phyloP scores from a whole-genome alignment of 1,139 yeast genomes.

The Hyphopichia buzzinii region DNA sequence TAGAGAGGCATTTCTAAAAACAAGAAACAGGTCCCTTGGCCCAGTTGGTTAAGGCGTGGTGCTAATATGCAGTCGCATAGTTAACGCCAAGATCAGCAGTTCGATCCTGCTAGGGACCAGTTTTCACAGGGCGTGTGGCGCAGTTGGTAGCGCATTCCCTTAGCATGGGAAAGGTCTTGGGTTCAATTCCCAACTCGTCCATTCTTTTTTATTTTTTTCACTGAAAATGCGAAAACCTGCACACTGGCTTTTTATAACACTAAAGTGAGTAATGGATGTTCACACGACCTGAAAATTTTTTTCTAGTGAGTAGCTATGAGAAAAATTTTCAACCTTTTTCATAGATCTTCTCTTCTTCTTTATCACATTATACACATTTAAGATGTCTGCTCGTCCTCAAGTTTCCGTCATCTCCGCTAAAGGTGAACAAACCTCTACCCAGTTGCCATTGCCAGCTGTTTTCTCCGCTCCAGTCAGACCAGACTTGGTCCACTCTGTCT shows the following conservation, averaged over 20 bases:
- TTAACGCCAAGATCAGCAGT: conserved; percentile 80
- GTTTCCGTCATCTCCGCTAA: conserved; percentile 88
- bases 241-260: too few relatives aligned
- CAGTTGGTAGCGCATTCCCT: conserved; percentile 92
- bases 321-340: conserved; percentile 18
- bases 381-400: conserved; percentile 89
- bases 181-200: conserved; percentile 92
- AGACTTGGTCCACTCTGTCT: conserved; percentile 98
- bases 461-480: conserved; percentile 99
- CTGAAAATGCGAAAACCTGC: neutral
- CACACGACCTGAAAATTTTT: neutral
- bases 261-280: neutral
- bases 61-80: conserved; percentile 46
- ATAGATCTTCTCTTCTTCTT: conserved; percentile 18
- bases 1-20: too few relatives aligned
- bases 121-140: conserved; percentile 73
- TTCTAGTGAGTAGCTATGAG: conserved; percentile 2
- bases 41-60: conserved; percentile 91
- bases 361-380: conserved; percentile 22
- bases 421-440: conserved; percentile 84
- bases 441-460: conserved; percentile 96
- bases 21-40: conserved; percentile 76
- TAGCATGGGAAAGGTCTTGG: conserved; percentile 90
- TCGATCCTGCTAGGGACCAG: conserved; percentile 86
- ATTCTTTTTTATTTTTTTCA: conserved; percentile 23